These are phyloP conservation scores for Chlamydomonas schloesseri DNA, from an alignment of 139 green algal species.

Conservation along the genomic window DNA sequence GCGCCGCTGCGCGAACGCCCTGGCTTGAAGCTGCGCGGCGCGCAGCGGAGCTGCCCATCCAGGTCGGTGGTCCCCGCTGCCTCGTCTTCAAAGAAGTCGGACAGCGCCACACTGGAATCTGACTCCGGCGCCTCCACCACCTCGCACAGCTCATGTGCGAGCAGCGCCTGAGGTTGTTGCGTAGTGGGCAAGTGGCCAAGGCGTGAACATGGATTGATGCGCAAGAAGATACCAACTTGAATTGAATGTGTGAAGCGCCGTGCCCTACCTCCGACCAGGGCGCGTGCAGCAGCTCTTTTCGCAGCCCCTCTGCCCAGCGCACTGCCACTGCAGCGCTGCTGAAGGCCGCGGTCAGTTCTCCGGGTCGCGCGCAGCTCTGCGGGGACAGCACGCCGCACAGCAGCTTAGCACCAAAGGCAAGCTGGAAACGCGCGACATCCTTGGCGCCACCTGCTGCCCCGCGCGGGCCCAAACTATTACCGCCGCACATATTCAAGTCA, in stretches of 20 bases:
- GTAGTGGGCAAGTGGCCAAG: neutral
- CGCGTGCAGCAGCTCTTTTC: conserved; percentile 3
- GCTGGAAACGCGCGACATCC: neutral
- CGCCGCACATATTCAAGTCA: neutral
- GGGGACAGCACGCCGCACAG: too few relatives aligned
- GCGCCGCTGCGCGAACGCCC: too few relatives aligned
- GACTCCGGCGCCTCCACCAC: conserved; percentile 17
- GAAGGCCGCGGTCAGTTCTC: neutral
- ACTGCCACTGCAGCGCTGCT: neutral
- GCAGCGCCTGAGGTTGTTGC: neutral
- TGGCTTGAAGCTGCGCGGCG: too few relatives aligned
- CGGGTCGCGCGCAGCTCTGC: neutral
- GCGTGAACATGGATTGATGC: too few relatives aligned
- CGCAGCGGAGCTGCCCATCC: neutral
- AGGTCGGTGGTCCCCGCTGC: neutral
- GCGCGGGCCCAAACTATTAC: too few relatives aligned
- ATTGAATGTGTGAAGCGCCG: too few relatives aligned
- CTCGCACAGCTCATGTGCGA: conserved; percentile 14
- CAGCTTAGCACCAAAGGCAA: neutral
- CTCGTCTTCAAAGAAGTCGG: neutral
- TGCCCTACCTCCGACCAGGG: neutral
- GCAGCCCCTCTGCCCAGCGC: conserved; percentile 8
- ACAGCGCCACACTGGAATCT: neutral
- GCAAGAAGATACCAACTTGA: too few relatives aligned
- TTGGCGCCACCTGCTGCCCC: too few relatives aligned